Base-by-base conservation (phyloP, 768 basidiomycete species). In the Termitomyces sp. region DNA sequence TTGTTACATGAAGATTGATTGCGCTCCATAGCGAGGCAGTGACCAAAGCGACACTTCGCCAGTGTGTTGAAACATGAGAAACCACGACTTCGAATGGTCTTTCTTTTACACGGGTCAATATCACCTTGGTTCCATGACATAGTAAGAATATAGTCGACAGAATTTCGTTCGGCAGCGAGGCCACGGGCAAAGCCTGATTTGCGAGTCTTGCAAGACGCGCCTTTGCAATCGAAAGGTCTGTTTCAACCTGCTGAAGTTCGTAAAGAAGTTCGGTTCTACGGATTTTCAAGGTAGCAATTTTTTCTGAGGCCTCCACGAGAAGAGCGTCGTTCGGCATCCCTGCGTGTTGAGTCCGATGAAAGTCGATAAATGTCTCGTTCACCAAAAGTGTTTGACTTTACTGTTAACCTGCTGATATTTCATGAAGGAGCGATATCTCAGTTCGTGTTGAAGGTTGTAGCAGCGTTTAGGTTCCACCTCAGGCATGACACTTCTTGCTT, bases 11-110 rank as follows among this genome's bases (percentile, higher is more conserved):
- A 54, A 77, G 60, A 30, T 69, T 57, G 56, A 81, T 72, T 33
- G 63, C 67, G 40, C 71, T 74, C 82, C 82, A 83, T 0, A 82
- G 65, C 3, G 76, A 64, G 3, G 78, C 75, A 0, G 73, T 78
- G 11, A 65, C 65, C 35, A 78, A 62, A 10, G 74, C 72, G 11
- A 78, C 57, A 13, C 68, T 62, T 20, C 80, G 72, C 79, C 80
- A 83, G 40, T 66, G 67, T 35, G 67, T 66, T 5, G 75, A 82
- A 3, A 82, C 78, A 49, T 77, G 78, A 0, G 80, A 78, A 11
- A 73, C 72, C 2, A 70, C 58, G 9, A 82, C 66, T 52, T 74
- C 72, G 46, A 75, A 75, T 0, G 67, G 66, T 41, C 58, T 53
- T n/a, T 36, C 20, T 38, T 50, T 30, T 53, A 44, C 8, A 44